A percentile compares a stretch with the other conserved stretches of the same genome.
Conservation (phyloP, 1,284 basidiomycete genomes). For the Sporisorium iseilematis-ciliati region DNA sequence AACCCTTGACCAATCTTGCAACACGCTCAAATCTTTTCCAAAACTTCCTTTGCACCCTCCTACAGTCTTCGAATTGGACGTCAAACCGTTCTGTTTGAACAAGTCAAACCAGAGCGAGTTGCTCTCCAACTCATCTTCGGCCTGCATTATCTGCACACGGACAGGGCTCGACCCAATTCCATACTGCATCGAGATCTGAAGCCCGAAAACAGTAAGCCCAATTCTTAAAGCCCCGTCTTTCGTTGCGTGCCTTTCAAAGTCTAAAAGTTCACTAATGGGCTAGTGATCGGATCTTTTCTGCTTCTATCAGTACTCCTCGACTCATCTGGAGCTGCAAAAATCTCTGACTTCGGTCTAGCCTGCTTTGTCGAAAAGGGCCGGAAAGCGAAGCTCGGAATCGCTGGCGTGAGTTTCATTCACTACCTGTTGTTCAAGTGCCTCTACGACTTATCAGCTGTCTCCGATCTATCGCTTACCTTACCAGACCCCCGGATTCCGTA, state of each 20-base stretch:
- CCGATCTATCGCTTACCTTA: not conserved
- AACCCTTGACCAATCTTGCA: not conserved
- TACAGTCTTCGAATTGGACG: no score
- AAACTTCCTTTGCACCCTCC: no score
- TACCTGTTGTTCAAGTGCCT: no score
- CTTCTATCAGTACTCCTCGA: not conserved
- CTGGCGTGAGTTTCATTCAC: not conserved
- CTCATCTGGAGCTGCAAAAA: not conserved
- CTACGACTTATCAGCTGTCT: no score
- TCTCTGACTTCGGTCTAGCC: not conserved
- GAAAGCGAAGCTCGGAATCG: not conserved
- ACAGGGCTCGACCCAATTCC: not conserved
- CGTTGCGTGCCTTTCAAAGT: no score
- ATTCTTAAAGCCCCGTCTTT: no score
- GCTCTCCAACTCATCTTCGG: not conserved
- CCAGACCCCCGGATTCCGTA: not conserved
- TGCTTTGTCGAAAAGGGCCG: no score
- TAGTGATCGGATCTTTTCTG: not conserved
- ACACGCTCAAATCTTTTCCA: no score
- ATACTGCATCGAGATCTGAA: not conserved
- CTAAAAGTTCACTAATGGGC: not conserved
- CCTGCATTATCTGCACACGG: not conserved
- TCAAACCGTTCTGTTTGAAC: no score
- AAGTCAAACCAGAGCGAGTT: not conserved
- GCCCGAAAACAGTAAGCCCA: not conserved